phyloP scores from a whole-genome alignment of 768 basidiomycete genomes.

The Boletellus ananas region DNA sequence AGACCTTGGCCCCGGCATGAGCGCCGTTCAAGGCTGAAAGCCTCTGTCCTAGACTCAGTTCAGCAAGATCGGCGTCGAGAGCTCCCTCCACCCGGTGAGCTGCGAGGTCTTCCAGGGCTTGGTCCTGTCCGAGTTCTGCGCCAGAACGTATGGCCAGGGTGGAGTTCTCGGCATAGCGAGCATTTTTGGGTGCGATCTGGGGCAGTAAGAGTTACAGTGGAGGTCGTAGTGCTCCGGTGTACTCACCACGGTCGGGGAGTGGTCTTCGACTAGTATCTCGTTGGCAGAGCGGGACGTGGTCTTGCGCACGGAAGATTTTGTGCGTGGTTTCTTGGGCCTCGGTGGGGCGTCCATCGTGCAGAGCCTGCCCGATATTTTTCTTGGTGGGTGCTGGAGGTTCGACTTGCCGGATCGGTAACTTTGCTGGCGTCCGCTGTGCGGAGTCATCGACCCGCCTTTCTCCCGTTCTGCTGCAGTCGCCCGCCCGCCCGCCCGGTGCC shows the following conservation, averaged over 20 bases:
- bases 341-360: constrained; percentile 40
- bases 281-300: constrained; percentile 8
- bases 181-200: constrained; percentile 45
- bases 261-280: constrained; percentile 26
- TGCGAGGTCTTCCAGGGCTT: constrained; percentile 46
- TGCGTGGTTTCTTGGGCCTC: constrained; percentile 50
- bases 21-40: constrained; percentile 66
- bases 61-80: constrained; percentile 81
- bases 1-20: constrained; percentile 35
- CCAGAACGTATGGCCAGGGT: constrained; percentile 66
- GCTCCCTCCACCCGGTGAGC: constrained; percentile 57
- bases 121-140: constrained; percentile 56
- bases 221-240: too few species aligned
- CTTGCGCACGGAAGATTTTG: constrained; percentile 42
- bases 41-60: constrained; percentile 88
- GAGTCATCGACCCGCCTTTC: too few species aligned
- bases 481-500: constrained; percentile 6
- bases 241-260: constrained; percentile 19
- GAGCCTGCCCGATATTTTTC: too few species aligned
- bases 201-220: constrained; percentile 17
- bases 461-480: neutral
- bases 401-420: constrained; percentile 19
- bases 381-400: neutral
- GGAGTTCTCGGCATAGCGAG: constrained; percentile 64
- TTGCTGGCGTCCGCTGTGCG: neutral